A percentile compares a stretch with the other conserved stretches of the same genome.
These are phyloP conservation scores for Xylaria bambusicola DNA, from an alignment of 495 filamentous ascomycete genomes.

Conservation along the genomic window DNA sequence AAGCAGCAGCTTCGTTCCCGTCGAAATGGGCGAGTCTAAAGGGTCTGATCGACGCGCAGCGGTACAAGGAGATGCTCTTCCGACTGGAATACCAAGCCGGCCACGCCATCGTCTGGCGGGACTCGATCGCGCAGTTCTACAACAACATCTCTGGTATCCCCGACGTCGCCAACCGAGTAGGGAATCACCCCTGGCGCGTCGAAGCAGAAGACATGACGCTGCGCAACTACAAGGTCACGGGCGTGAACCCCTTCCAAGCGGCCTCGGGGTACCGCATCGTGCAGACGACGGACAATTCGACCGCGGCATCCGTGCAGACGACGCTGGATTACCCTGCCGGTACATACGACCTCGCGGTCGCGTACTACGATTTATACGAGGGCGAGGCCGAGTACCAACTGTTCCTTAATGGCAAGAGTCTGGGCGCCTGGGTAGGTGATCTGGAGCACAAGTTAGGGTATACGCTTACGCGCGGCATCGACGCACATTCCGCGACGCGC, in stretches of 20 bases:
- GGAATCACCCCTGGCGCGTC: constrained; percentile 61
- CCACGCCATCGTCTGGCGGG: constrained; percentile 70
- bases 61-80: constrained; percentile 60
- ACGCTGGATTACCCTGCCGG: constrained; percentile 52
- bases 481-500: constrained; percentile 65
- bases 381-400: constrained; percentile 57
- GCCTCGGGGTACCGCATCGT: constrained; percentile 48
- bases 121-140: constrained; percentile 64
- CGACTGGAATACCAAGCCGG: constrained; percentile 66
- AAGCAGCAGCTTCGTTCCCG: constrained; percentile 59
- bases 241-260: constrained; percentile 56
- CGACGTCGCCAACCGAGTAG: constrained; percentile 56
- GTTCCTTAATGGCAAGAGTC: constrained; percentile 50
- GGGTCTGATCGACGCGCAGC: constrained; percentile 60
- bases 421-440: constrained; percentile 62
- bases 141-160: constrained; percentile 59
- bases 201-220: constrained; percentile 66
- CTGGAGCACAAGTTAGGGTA: constrained; percentile 58
- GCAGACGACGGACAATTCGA: constrained; percentile 42
- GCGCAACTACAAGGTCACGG: constrained; percentile 52
- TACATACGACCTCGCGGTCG: constrained; percentile 63
- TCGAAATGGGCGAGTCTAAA: constrained; percentile 55
- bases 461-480: constrained; percentile 56
- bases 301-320: constrained; percentile 50
- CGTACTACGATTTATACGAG: constrained; percentile 64